Evolutionary conservation across 1,284 basidiomycete genomes (phyloP).

Genomic region (Ganoderma meredithae): DNA sequence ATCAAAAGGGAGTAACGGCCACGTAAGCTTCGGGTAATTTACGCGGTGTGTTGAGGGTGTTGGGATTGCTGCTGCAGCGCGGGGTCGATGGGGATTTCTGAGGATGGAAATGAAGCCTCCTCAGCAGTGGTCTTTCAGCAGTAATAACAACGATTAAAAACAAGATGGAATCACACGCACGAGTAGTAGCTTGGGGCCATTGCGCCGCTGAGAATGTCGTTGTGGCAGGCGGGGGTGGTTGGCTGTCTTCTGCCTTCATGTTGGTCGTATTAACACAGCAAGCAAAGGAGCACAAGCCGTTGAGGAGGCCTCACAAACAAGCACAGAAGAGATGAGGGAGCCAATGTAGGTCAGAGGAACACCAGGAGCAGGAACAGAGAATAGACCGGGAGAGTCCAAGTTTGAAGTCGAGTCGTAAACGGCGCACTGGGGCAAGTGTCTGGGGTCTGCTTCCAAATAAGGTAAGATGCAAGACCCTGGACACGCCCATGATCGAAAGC

Average conservation of each 20-base stretch:
- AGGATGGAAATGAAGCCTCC: background rate
- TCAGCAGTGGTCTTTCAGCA: too few species aligned
- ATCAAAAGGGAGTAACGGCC: conserved; percentile 18
- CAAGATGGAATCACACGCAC: conserved; percentile 45
- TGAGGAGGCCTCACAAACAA: too few species aligned
- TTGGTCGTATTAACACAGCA: background rate
- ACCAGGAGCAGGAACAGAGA: too few species aligned
- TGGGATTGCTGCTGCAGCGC: conserved; percentile 69
- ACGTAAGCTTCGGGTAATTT: conserved; percentile 13
- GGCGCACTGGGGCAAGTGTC: too few species aligned
- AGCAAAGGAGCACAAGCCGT: too few species aligned
- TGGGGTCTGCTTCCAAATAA: background rate
- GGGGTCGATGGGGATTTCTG: conserved; percentile 74
- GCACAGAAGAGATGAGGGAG: too few species aligned
- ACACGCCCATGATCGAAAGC: background rate
- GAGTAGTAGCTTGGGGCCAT: conserved; percentile 48
- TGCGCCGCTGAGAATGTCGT: conserved; percentile 45
- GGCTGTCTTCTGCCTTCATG: conserved; percentile 31
- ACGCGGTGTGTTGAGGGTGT: conserved; percentile 43
- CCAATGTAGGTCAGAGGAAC: too few species aligned
- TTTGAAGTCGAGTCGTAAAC: too few species aligned
- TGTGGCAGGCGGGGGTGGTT: conserved; percentile 30
- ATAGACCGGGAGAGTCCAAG: too few species aligned
- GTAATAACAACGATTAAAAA: too few species aligned
- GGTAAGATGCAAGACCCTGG: background rate